phyloP scores from a whole-genome alignment of 2,329 filamentous ascomycete species.

The Zopfia rhizophila region DNA sequence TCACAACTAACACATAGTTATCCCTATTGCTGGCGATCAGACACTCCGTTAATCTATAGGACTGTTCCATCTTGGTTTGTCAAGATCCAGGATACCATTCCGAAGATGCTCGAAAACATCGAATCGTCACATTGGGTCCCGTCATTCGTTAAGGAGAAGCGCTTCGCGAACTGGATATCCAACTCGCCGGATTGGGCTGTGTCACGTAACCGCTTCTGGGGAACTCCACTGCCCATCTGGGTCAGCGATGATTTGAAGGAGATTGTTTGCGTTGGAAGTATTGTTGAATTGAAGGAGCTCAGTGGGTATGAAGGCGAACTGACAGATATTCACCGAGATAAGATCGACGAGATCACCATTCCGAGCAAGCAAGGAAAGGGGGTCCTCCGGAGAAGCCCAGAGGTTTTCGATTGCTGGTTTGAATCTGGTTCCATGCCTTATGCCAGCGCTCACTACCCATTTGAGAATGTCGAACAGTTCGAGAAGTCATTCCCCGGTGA shows the following conservation, averaged over 20 bases:
- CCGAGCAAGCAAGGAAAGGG: slow-evolving; percentile 90
- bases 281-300: slow-evolving; percentile 83
- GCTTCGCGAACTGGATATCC: slow-evolving; percentile 90
- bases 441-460: slow-evolving; percentile 89
- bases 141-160: slow-evolving; percentile 86
- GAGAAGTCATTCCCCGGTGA: slow-evolving; percentile 86
- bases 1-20: slow-evolving; percentile 91
- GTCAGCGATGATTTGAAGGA: slow-evolving; percentile 90
- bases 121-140: slow-evolving; percentile 93
- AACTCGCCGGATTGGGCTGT: slow-evolving; percentile 97
- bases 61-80: slow-evolving; percentile 97
- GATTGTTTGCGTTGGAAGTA: slow-evolving; percentile 84
- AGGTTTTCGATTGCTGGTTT: slow-evolving; percentile 98
- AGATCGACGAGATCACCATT: slow-evolving; percentile 93
- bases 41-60: slow-evolving; percentile 91
- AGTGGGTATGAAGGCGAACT: slow-evolving; percentile 88
- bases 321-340: slow-evolving; percentile 88
- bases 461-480: slow-evolving; percentile 86
- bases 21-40: slow-evolving; percentile 93
- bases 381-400: slow-evolving; percentile 79
- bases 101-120: slow-evolving; percentile 90
- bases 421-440: slow-evolving; percentile 98
- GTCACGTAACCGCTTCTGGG: slow-evolving; percentile 94
- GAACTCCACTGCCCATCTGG: slow-evolving; percentile 92
- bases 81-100: slow-evolving; percentile 83